These are phyloP conservation scores for Eucommia ulmoides DNA, from an alignment of 257 asterid genomes.

Conservation along the genomic window DNA sequence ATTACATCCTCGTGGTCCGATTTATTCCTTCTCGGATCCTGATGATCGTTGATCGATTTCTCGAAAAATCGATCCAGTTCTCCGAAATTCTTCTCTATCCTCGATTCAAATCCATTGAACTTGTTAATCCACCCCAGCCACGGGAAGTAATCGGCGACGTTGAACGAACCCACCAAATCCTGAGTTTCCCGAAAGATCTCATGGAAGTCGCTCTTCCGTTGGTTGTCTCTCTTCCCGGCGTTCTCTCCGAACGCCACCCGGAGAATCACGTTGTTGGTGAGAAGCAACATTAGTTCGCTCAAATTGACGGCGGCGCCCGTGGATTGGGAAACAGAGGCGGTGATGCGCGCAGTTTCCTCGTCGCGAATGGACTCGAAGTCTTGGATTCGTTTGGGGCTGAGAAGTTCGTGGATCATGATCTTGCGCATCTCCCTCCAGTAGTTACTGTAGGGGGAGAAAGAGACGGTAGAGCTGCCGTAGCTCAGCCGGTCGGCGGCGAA, in stretches of 20 bases:
- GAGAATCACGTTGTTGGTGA: too few species aligned
- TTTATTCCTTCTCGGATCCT: conserved; percentile 3
- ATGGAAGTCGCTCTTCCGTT: too few species aligned
- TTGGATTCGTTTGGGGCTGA: conserved; percentile 14
- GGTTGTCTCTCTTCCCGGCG: not conserved
- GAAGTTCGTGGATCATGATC: not conserved
- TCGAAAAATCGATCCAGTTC: too few species aligned
- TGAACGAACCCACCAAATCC: conserved; percentile 16
- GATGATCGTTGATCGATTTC: conserved; percentile 27
- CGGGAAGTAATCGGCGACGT: conserved; percentile 31
- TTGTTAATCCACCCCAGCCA: conserved; percentile 27
- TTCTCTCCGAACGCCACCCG: conserved; percentile 30
- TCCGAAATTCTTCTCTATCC: too few species aligned
- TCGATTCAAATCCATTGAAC: conserved; percentile 30
- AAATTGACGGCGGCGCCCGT: conserved; percentile 9
- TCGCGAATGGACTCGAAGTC: conserved; percentile 20
- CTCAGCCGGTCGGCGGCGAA: not conserved
- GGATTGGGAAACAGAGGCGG: not conserved
- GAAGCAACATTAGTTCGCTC: conserved; percentile 13
- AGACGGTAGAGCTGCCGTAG: not conserved
- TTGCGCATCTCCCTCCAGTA: conserved; percentile 3
- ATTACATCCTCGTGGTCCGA: conserved; percentile 23
- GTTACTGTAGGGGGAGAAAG: conserved; percentile 1
- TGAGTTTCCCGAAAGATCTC: too few species aligned
- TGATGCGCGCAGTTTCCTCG: conserved; percentile 18